Base-by-base conservation (phyloP, 176 grass and related monocot species). In the Rhynchospora tenuis region DNA sequence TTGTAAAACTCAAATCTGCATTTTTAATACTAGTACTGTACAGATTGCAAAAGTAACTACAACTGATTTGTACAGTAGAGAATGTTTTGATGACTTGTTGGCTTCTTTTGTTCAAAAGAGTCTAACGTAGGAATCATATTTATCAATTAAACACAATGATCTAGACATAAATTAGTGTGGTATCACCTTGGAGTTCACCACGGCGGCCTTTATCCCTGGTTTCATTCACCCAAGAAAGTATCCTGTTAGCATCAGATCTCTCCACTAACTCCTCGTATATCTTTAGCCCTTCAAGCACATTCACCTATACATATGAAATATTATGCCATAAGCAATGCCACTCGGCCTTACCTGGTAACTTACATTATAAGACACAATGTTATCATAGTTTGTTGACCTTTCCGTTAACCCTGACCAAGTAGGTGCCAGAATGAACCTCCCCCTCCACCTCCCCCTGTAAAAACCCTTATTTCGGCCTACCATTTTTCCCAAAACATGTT, bases 271-370 rank as follows among this genome's bases (percentile, higher is more conserved):
- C 93, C 74, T 95, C 93, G 84, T 93, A 99, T 42, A 99, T 78
- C 69, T 95, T 99, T 57, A 99, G 93, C 42, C 96, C 96, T 87
- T 99, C 96, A 83, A 95, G 86, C 79, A 86, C 78, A 90, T 99
- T 95, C 66, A 91, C 87, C 96, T 97, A 65, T 55, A 86, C 65
- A 75, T 73, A 31, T 27, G 44, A 55, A 71, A 76, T 54, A 46
- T 76, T 76, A 76, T 76, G 46, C 28, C 45, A 52, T 31, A 71
- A 54, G 61, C 59, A 65, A 60, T 64, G 26, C 15, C 31, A 1
- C 29, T 71, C n/a, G 26, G 16, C 16, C 33, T 38, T 65, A 65
- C 62, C 27, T 65, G 12, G 2, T 4, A 64, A 64, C 24, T 31
- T 31, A 15, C 13, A 65, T 65, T 65, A 38, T 65, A 65, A 65